phyloP scores from a whole-genome alignment of 345 rosid genomes.

The Microcos paniculata region DNA sequence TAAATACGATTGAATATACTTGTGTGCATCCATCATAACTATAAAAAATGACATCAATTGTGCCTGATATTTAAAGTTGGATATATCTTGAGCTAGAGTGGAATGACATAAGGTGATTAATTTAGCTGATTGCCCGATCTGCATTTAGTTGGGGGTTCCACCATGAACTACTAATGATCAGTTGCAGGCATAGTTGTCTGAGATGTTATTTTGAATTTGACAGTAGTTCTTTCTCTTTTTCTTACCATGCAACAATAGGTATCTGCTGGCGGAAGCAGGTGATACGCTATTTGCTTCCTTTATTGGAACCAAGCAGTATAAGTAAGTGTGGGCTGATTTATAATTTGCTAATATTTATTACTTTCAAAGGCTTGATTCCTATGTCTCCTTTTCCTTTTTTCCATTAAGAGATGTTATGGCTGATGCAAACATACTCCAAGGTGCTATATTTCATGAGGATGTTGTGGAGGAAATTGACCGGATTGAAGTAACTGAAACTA shows the following conservation, averaged over 20 bases:
- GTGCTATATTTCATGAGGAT: conserved; percentile 90
- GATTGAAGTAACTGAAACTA: conserved; percentile 43
- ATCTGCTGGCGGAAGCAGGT: conserved; percentile 90
- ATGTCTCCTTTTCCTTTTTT: conserved; percentile 8
- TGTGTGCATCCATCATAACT: background rate
- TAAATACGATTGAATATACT: background rate
- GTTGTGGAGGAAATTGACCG: conserved; percentile 39
- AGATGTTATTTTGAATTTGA: background rate
- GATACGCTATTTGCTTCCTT: conserved; percentile 96
- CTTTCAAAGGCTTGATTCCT: conserved; percentile 6
- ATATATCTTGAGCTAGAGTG: background rate
- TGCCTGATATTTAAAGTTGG: background rate
- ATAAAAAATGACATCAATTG: background rate
- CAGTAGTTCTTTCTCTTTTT: background rate
- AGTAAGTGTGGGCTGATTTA: conserved; percentile 46
- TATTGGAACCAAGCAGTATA: conserved; percentile 91
- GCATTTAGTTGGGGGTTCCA: background rate
- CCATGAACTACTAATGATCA: background rate
- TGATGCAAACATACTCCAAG: conserved; percentile 93
- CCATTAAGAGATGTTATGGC: conserved; percentile 83
- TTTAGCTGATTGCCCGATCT: background rate
- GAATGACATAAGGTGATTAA: background rate
- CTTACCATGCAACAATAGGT: conserved; percentile 38
- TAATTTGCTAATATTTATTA: background rate
- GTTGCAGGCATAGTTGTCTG: background rate